Evolutionary conservation across 768 basidiomycete genomes (phyloP), one percentile per base, ranked within the genome.

Genomic region (Rhizopogon sp.): DNA sequence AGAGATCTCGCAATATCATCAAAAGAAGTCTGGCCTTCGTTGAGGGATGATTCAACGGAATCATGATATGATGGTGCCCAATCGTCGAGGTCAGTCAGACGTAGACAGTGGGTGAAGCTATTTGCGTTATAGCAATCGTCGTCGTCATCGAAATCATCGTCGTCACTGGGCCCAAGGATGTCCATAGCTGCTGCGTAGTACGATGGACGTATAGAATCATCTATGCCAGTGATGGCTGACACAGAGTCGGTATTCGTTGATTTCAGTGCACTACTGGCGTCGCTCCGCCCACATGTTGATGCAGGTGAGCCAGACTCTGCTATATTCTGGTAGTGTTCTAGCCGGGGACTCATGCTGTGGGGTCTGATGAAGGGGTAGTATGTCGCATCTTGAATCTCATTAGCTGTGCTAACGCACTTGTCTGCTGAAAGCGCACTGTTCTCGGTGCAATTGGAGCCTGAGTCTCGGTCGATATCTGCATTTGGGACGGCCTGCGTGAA

Each of bases 151-250:
- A 20, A 20, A 20, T 20, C 20, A 20, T 2, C 54, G 22, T 51
- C 41, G 17, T 44, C 46, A 7, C 59, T 22, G 25, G 52, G 44
- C 44, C 58, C 52, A 29, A 51, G 43, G 16, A 31, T 31, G 72
- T 56, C 63, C 28, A 22, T 52, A 50, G 16, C 28, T 60, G 50
- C 46, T 1, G 55, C 39, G 6, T 39, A 16, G 44, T 54, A 47
- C 10, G 42, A n/a, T 22, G 16, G 40, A 17, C 22, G 35, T 1
- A 41, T 16, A 17, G 17, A 25, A 35, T 47, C 45, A 3, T 50
- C 6, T 16, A 31, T 9, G 42, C 41, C 14, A 22, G 35, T n/a
- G 39, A 52, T 37, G n/a, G 51, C 42, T 20, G 44, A 51, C 16
- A 45, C 8, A 16, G 2, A 11, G 43, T 11, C 17, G 3, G 28